Evolutionary conservation across 2,329 filamentous ascomycete species (phyloP), one percentile per base, ranked within the genome.

Genomic region (Alternaria viburni): DNA sequence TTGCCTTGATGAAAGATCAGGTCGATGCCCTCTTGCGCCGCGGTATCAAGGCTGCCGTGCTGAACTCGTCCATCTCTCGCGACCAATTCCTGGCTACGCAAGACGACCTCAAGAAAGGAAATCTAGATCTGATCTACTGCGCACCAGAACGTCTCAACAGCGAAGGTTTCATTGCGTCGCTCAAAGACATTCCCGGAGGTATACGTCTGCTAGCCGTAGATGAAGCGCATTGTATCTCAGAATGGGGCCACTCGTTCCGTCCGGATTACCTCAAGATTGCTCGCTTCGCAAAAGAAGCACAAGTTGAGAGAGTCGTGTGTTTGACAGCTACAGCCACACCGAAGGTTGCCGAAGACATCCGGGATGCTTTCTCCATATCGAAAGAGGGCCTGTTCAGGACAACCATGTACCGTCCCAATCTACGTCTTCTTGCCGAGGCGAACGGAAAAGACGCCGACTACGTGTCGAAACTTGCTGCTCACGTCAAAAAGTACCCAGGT

Each of bases 191-290:
- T 15, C 86, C 96, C 76, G 80, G 81, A 11, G 88, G 88, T 54
- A 84, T 86, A 5, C 92, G 90, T 72, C 87, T 99, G 52, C 93
- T 99, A 50, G 95, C 98, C 54, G 96, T 99, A 63, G 95, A 98
- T 69, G 95, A 99, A 69, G 94, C 95, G 2, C 94, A 97, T 80
- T 97, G 94, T 78, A 97, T 97, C 70, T 96, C 92, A 15, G 93
- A 97, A 87, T 97, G 94, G 94, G 94, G 94, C 1, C 93, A 99
- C 72, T 96, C 98, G 76, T 99, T 99, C 77, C 89, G 96, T 26
- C 94, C 93, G 0, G 94, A 98, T 76, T 98, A 98, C 82, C 54
- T 84, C 97, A 11, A 93, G 93, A 41, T 94, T 46, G 78, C 83
- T 49, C 87, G 86, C 54, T 94, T 94, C 71, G 89, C 89, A 0